Percentiles rank a stretch among this genome's conserved stretches.
Evolutionary conservation across 495 filamentous ascomycete genomes (phyloP).

Genomic region (Tuber borchii): DNA sequence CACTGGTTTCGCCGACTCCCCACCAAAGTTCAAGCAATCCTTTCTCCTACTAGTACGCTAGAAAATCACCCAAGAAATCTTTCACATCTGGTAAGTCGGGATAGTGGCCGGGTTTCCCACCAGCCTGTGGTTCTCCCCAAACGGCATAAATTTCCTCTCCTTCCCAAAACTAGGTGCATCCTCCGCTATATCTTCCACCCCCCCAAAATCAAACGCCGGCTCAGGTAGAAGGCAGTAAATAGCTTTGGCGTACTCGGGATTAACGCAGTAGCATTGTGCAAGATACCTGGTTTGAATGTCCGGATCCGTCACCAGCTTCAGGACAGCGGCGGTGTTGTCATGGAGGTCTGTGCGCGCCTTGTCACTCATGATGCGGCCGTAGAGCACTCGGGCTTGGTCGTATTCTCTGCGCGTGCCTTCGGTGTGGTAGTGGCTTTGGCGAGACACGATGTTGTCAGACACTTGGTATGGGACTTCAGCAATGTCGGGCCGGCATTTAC

Average conservation of each 20-base stretch:
- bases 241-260: conserved; percentile 47
- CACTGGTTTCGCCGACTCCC: too few species aligned
- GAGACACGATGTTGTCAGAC: conserved; percentile 48
- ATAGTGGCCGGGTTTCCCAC: conserved; percentile 9
- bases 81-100: conserved; percentile 6
- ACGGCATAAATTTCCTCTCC: conserved; percentile 47
- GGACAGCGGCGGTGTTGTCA: conserved; percentile 47
- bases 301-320: conserved; percentile 43
- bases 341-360: conserved; percentile 46
- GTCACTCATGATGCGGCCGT: conserved; percentile 48
- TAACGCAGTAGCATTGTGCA: conserved; percentile 52
- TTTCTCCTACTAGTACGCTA: too few species aligned
- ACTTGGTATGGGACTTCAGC: conserved; percentile 52
- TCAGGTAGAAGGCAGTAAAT: conserved; percentile 48
- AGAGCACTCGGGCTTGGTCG: conserved; percentile 50
- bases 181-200: conserved; percentile 45
- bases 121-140: conserved; percentile 5
- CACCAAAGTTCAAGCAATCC: too few species aligned
- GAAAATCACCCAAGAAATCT: too few species aligned
- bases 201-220: conserved; percentile 46
- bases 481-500: conserved; percentile 53
- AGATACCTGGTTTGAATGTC: conserved; percentile 50
- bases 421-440: conserved; percentile 53
- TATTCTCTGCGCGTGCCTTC: conserved; percentile 54
- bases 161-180: conserved; percentile 45